phyloP scores from a whole-genome alignment of 2,329 filamentous ascomycete genomes.

The Alternaria sp. region DNA sequence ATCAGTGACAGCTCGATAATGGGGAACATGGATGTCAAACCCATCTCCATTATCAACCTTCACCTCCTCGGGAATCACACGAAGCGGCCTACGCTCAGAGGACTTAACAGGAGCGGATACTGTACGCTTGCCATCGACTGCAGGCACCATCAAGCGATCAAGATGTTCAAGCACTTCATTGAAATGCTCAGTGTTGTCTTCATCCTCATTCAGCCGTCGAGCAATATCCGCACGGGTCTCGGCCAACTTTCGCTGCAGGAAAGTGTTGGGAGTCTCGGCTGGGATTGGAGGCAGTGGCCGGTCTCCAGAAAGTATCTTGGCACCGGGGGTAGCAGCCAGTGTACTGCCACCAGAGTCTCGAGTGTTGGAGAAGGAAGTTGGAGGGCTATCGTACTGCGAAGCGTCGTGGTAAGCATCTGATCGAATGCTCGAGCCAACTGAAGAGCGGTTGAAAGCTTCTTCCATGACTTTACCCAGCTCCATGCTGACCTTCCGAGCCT shows the following conservation, averaged over 20 bases:
- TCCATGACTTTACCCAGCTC: conserved; percentile 91
- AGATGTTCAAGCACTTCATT: conserved; percentile 68
- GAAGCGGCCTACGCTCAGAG: conserved; percentile 52
- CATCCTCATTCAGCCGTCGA: conserved; percentile 58
- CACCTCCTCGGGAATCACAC: conserved; percentile 63
- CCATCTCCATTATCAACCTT: conserved; percentile 48
- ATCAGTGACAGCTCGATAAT: conserved; percentile 56
- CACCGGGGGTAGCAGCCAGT: conserved; percentile 39
- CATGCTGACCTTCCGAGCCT: conserved; percentile 82
- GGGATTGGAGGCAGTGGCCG: conserved; percentile 58
- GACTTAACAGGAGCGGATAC: conserved; percentile 57
- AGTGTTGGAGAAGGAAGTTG: conserved; percentile 58
- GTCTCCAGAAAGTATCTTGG: conserved; percentile 44
- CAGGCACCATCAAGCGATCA: conserved; percentile 64
- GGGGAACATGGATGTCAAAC: conserved; percentile 38
- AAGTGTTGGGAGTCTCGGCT: conserved; percentile 60
- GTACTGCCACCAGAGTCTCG: conserved; percentile 47
- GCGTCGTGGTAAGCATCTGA: conserved; percentile 38
- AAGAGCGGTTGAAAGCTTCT: conserved; percentile 83
- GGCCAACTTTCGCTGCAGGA: conserved; percentile 63
- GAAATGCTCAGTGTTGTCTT: conserved; percentile 61
- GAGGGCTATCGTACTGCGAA: conserved; percentile 61
- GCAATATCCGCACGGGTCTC: conserved; percentile 67
- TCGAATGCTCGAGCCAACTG: conserved; percentile 61
- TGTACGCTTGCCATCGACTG: conserved; percentile 50